Evolutionary conservation across 495 filamentous ascomycete genomes (phyloP), one percentile per base, ranked within the genome.

Genomic region (Aspergillus nidulans): DNA sequence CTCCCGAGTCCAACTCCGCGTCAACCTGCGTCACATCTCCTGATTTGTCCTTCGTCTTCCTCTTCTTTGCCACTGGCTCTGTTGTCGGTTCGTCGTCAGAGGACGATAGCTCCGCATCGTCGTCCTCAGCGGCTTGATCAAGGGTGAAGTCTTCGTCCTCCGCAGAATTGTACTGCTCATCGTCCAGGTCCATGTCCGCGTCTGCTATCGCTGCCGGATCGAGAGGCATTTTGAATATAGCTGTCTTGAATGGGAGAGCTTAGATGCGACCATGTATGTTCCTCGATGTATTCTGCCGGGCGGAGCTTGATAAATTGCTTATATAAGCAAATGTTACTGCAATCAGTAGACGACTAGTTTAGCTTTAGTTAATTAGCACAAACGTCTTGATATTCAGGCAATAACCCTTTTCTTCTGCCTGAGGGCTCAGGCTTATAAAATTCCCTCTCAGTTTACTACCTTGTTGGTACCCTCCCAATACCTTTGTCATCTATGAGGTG

Each of bases 61-160:
- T 71, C 58, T 66, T 73, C 57, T 77, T 77, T 32, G 60, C 73
- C 50, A 67, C 69, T 8, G 70, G 72, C 43, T 69, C 61, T 28
- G 52, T 55, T 6, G 56, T 26, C 36, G 72, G 65, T 41, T 73
- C 72, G 19, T 57, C 49, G n/a, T 60, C 61, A n/a, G 45, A 49
- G 7, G 53, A 55, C 6, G 53, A 56, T 8, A 52, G 38, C 23
- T 55, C 20, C 68, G 76, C 61, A 32, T 69, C 74, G 20, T 69
- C 67, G 6, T 71, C 76, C n/a, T 73, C 70, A n/a, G 65, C 78
- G 9, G 65, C 77, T 12, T 74, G 77, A 47, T 80, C 81, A 16
- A 86, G 81, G 38, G 86, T 80, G 59, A 90, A 90, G 63, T 91
- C 88, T 44, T 83, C 84, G 62, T 91, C 88, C 61, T 90, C 86